Base-by-base conservation (phyloP, 495 filamentous ascomycete species). In the Astrothelium macrocarpum region DNA sequence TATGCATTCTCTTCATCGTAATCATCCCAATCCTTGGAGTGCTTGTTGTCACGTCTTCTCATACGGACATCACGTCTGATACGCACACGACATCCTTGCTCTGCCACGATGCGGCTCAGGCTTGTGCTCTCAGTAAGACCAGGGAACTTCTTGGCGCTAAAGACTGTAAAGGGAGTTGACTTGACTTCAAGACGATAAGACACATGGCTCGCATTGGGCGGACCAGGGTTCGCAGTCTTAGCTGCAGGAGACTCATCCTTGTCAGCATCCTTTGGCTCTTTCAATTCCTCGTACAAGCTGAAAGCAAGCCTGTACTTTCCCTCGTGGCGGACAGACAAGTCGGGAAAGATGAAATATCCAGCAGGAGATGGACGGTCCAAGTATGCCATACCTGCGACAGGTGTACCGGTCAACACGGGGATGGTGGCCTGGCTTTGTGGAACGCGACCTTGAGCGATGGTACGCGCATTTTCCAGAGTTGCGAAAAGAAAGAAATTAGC, bases 401-500 rank as follows among this genome's bases (percentile, higher is more conserved):
- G 91, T 67, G 95, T 91, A 69, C 94, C 94, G 1, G 95, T 98
- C 66, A 98, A 80, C 42, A 97, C 91, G 1, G 92, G 90, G 28
- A 87, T 86, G 42, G 84, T 83, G 31, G 86, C 86, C 18, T 81
- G 78, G 28, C 85, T 76, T 2, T 84, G 80, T 61, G 82, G 80
- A 46, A 88, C 81, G 53, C 92, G 87, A 32, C 87, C 88, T 63
- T 93, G 89, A 2, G 91, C 90, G 68, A 97, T 91, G 20, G 84
- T 82, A 12, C 94, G 89, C 18, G 90, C 90, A 68, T 89, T 84
- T 66, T 97, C 92, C 64, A 98, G 81, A 0, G 92, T 95, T 9
- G 91, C 91, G 70, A 89, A 98, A 59, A 97, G 88, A 78, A 98
- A 97, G 82, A 97, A 98, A 76, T 95, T 96, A 71, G 93, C 92